Base-by-base conservation (phyloP, 2,329 filamentous ascomycete genomes). In the Aspergillus terreus region DNA sequence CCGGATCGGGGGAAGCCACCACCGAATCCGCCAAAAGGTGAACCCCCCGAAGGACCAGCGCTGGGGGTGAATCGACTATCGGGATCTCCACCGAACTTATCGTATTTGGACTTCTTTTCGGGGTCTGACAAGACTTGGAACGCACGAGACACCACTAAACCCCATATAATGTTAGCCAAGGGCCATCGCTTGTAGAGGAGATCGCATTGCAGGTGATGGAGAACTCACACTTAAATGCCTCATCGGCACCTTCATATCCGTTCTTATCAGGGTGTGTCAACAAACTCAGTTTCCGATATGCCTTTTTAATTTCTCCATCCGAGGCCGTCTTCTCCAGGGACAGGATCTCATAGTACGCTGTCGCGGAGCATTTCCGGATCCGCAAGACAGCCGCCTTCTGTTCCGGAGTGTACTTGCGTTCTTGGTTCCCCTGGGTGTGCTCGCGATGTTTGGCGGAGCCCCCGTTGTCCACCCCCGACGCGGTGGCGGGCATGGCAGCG, bases 191-290 rank as follows among this genome's bases (percentile, higher is more conserved):
- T 19, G 23, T 27, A 32, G n/a, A 46, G 38, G 15, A 53, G 27
- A 30, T 30, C 27, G 27, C 27, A 25, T 49, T 25, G 44, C 47
- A 49, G 36, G 12, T 12, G 48, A 27, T 49, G 44, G 6, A 38
- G 38, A 45, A 74, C 79, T 71, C 66, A 84, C 82, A 88, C 78
- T 99, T 99, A 78, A 99, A 99, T 30, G 94, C 94, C 76, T 99
- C 94, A 70, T 96, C 94, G 50, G 94, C 92, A 54, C 95, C 85
- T 35, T 92, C 86, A 70, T 96, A 92, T 46, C 92, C 92, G 79
- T 99, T 99, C 79, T 99, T 99, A 78, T 99, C 94, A 57, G 94
- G 94, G 78, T 99, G 94, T 53, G 94, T 99, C 66, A 97, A 80
- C 64, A 99, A 77, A 68, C 88, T 94, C 69, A 95, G 81, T 76